Evolutionary conservation across 352 stramenopile species (phyloP).

Genomic region (Globisporangium viniferum): DNA sequence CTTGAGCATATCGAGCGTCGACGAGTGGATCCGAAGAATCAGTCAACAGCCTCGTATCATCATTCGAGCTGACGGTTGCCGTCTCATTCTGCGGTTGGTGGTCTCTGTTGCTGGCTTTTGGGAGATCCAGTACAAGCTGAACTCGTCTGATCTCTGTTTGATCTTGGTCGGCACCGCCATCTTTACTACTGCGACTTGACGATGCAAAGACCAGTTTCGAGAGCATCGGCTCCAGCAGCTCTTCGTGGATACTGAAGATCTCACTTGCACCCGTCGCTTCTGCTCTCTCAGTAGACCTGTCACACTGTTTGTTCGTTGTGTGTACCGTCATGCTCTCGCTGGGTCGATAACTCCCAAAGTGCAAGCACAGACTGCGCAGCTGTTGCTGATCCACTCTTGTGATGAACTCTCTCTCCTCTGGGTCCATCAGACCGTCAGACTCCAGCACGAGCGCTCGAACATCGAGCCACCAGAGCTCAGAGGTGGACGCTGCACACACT

Average conservation of each 20-base stretch:
- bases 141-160: background rate
- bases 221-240: constrained; percentile 45
- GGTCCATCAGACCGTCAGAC: background rate
- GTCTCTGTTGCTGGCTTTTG: background rate
- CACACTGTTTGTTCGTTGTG: background rate
- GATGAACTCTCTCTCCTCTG: background rate
- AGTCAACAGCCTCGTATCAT: background rate
- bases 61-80: background rate
- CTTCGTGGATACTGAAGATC: constrained; percentile 52
- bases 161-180: background rate
- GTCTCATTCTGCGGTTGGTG: background rate
- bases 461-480: constrained; percentile 65
- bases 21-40: background rate
- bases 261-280: constrained; percentile 15
- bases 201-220: constrained; percentile 23
- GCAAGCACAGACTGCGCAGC: constrained; percentile 29
- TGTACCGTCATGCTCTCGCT: constrained; percentile 30
- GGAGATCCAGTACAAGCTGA: constrained; percentile 40
- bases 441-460: constrained; percentile 36
- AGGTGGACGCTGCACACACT: constrained; percentile 42
- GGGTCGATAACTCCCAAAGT: constrained; percentile 51
- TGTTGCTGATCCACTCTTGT: constrained; percentile 37
- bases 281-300: background rate
- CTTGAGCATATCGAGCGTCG: background rate
- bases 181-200: background rate